These are phyloP conservation scores for Kwoniella shandongensis DNA, from an alignment of 768 basidiomycete species.

Conservation along the genomic window DNA sequence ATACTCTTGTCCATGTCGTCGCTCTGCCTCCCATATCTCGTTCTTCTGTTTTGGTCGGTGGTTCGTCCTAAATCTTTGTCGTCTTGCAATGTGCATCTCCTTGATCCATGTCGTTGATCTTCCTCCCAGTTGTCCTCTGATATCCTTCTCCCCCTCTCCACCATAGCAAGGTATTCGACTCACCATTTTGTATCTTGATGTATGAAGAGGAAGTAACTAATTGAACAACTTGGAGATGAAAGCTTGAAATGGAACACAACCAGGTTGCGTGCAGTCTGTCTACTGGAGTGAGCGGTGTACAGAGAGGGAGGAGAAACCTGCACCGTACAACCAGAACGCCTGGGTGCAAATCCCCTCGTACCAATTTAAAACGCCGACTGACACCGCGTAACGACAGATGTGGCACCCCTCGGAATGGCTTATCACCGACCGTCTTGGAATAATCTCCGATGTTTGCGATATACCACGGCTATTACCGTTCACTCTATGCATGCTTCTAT, in stretches of 20 bases:
- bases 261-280: too few species aligned
- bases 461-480: neutral
- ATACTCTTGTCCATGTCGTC: too few species aligned
- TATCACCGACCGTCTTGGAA: slow-evolving; percentile 16
- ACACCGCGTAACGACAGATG: neutral
- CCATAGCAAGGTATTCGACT: slow-evolving; percentile 12
- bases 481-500: neutral
- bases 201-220: slow-evolving; percentile 14
- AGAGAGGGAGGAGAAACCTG: too few species aligned
- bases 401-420: neutral
- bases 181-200: slow-evolving; percentile 31
- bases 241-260: slow-evolving; percentile 4
- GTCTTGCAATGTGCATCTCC: neutral
- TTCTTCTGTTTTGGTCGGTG: neutral
- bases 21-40: neutral
- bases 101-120: slow-evolving; percentile 3
- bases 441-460: slow-evolving; percentile 13
- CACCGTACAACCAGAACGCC: too few species aligned
- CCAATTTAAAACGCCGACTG: neutral
- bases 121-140: neutral
- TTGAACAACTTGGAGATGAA: slow-evolving; percentile 1
- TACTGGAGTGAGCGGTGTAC: too few species aligned
- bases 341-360: too few species aligned
- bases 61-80: neutral
- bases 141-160: neutral